Evolutionary conservation across 306 rosid genomes (phyloP), one percentile per base, ranked within the genome.

Genomic region (Cucurbita argyrosperma): DNA sequence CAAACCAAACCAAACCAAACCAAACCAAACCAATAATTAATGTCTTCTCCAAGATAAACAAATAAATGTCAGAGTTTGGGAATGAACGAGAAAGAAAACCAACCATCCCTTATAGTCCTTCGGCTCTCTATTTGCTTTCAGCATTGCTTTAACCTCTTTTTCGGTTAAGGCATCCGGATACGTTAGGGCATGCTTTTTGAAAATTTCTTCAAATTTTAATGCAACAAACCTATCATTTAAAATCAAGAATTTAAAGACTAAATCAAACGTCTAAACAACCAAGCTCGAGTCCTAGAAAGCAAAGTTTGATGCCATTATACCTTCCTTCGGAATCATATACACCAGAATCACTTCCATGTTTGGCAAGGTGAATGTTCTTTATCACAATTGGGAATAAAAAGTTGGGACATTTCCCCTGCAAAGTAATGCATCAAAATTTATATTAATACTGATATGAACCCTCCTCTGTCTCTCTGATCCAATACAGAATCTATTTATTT

Each of bases 281-380:
- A 30, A 30, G 35, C 35, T 30, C 35, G 35, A 30, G 35, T 30
- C 35, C 35, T 30, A 6, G 3, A 35, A 8, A 23, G 7, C 18
- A 53, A 67, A 51, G 62, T 76, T 39, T 6, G 66, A 49, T 26
- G 61, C 21, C 1, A 62, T 8, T 62, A 18, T 81, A 90, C 99
- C 99, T 94, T 87, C 99, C 99, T 50, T 91, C 85, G 8, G 37
- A 52, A 47, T 94, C 97, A 72, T 87, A 91, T 58, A 82, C 90
- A 53, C 96, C 97, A 16, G 97, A 83, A 82, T 94, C 99, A 65
- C 99, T 94, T 52, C 95, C 90, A 67, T 94, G 99, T 73, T 88
- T 91, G 69, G 72, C 84, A 62, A 13, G 74, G 15, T 86, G 76
- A 52, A 90, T 86, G 76, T 94, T 88, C 67, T 77, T 81, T 5